These are phyloP conservation scores for Lepiota subincarnata DNA, from an alignment of 768 basidiomycete genomes.

Conservation along the genomic window DNA sequence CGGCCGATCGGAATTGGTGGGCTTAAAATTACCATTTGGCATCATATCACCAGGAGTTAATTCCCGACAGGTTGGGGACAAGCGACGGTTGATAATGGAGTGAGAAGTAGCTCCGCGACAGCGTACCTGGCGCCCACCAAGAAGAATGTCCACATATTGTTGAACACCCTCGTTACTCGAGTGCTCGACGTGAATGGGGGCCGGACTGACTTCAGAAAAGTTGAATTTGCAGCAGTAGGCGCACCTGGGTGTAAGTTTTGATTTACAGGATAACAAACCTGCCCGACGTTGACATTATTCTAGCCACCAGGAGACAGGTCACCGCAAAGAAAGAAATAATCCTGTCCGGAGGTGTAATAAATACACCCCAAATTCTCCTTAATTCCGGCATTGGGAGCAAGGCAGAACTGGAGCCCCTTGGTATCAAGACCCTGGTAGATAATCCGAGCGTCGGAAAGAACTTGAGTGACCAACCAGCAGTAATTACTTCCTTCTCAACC, in stretches of 20 bases:
- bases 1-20: constrained; percentile 7
- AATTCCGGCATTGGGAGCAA: constrained; percentile 21
- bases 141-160: constrained; percentile 20
- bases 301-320: neutral
- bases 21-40: neutral
- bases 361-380: constrained; percentile 19
- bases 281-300: no score
- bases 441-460: constrained; percentile 22
- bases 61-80: neutral
- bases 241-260: neutral
- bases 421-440: constrained; percentile 16
- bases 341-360: constrained; percentile 24
- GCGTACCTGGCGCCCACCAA: constrained; percentile 2
- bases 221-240: constrained; percentile 11
- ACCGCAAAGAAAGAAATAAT: constrained; percentile 49
- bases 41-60: neutral
- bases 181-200: neutral
- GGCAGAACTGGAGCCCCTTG: constrained; percentile 12
- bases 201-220: neutral
- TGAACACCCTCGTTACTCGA: constrained; percentile 15
- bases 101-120: constrained; percentile 9
- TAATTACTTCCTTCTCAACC: neutral
- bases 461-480: constrained; percentile 17
- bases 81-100: constrained; percentile 6
- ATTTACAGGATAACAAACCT: neutral